phyloP scores from a whole-genome alignment of 1,284 basidiomycete species.

The Sporisorium exsertum region DNA sequence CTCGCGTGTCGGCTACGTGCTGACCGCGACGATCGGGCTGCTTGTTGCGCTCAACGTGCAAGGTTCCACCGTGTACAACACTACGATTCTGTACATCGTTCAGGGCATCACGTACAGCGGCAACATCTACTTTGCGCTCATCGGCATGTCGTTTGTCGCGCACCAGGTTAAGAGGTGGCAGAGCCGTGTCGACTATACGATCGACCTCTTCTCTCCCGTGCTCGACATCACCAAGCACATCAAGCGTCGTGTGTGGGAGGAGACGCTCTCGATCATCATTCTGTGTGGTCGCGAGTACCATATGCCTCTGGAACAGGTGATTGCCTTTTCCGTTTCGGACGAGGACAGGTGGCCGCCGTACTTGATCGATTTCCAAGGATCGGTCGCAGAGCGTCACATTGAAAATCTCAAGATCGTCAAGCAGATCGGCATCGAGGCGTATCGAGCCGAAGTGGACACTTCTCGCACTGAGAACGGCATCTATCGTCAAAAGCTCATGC shows the following conservation, averaged over 20 bases:
- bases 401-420: conserved; percentile 80
- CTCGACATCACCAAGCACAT: conserved; percentile 78
- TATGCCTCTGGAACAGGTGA: conserved; percentile 76
- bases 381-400: conserved; percentile 79
- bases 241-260: conserved; percentile 83
- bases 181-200: conserved; percentile 80
- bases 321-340: conserved; percentile 76
- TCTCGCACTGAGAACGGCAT: conserved; percentile 31
- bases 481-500: conserved; percentile 39
- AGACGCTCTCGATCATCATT: conserved; percentile 78
- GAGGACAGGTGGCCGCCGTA: conserved; percentile 79
- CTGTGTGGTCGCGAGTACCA: conserved; percentile 75
- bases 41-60: conserved; percentile 68
- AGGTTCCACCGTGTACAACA: conserved; percentile 58
- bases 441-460: conserved; percentile 38
- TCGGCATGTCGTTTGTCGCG: conserved; percentile 49
- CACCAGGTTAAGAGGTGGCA: conserved; percentile 72
- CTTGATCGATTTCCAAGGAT: conserved; percentile 77
- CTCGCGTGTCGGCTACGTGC: conserved; percentile 78
- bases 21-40: conserved; percentile 77
- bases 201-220: conserved; percentile 83
- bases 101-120: conserved; percentile 43
- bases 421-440: conserved; percentile 51
- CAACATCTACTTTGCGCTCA: conserved; percentile 63
- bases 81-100: conserved; percentile 60